Evolutionary conservation across 1,284 basidiomycete species (phyloP).

Genomic region (Spongispora temasekensis): DNA sequence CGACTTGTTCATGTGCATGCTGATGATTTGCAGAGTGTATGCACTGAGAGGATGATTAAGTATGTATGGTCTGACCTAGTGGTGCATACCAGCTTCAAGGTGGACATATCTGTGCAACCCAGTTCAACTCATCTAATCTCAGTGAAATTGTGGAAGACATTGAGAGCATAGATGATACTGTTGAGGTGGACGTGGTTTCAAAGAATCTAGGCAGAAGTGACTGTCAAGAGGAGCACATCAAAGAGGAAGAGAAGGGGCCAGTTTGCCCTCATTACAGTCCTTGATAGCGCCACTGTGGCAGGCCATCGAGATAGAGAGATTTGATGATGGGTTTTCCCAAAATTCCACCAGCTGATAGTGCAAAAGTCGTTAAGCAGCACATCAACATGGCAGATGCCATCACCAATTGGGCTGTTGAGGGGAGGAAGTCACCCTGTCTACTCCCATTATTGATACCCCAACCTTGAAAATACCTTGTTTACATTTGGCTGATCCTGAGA

Average conservation of each 20-base stretch:
- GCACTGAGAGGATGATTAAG: constrained; percentile 85
- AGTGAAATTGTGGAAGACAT: constrained; percentile 32
- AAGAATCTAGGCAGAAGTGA: constrained; percentile 12
- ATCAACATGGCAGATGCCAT: constrained; percentile 23
- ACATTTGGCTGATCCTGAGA: constrained; percentile 73
- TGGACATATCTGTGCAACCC: constrained; percentile 21
- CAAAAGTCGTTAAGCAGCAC: constrained; percentile 23
- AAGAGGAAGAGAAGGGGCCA: constrained; percentile 35
- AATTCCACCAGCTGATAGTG: constrained; percentile 19
- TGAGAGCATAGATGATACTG: constrained; percentile 31
- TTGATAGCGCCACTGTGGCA: no score
- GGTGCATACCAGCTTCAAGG: constrained; percentile 51
- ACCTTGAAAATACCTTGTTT: constrained; percentile 61
- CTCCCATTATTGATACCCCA: constrained; percentile 42
- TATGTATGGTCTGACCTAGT: constrained; percentile 82
- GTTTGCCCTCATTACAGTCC: constrained; percentile 14
- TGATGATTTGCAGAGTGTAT: constrained; percentile 84
- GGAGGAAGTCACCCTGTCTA: constrained; percentile 36
- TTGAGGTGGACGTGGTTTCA: constrained; percentile 27
- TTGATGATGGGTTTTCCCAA: constrained; percentile 27
- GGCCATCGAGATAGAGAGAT: constrained; percentile 23
- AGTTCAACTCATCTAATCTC: constrained; percentile 29
- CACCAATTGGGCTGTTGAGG: constrained; percentile 28
- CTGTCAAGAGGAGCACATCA: constrained; percentile 31
- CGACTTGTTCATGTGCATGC: constrained; percentile 81